A percentile compares a stretch with the other conserved stretches of the same genome.
Evolutionary conservation across 1,139 yeast species (phyloP).

Genomic region (Taphrina communis): DNA sequence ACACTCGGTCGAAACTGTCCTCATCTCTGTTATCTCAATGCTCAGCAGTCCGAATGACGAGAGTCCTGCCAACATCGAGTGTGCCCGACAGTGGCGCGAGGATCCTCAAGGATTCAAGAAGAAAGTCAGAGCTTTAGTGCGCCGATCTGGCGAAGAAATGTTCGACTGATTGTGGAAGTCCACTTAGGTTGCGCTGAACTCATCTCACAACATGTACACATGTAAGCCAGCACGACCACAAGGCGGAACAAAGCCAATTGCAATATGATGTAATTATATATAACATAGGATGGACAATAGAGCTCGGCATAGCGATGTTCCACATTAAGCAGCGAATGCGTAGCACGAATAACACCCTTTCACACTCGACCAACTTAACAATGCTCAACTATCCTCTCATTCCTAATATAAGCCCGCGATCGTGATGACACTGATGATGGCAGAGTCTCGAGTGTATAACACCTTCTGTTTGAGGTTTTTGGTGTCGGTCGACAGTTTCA

Average conservation of each 20-base stretch:
- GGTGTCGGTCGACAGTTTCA: not conserved
- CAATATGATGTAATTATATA: slow-evolving; percentile 8
- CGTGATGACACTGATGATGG: not conserved
- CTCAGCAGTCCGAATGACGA: slow-evolving; percentile 48
- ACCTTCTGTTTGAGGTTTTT: too few relatives aligned
- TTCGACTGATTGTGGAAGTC: slow-evolving; percentile 17
- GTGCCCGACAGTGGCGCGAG: slow-evolving; percentile 48
- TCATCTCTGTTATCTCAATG: slow-evolving; percentile 48
- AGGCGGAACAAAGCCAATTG: not conserved
- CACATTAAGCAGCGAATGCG: slow-evolving; percentile 8
- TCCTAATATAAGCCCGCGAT: not conserved
- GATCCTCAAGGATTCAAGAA: slow-evolving; percentile 47
- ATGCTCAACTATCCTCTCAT: too few relatives aligned
- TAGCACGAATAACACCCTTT: slow-evolving; percentile 9
- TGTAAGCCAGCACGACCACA: too few relatives aligned
- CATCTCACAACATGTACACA: too few relatives aligned
- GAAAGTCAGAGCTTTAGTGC: slow-evolving; percentile 47
- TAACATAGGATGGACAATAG: not conserved
- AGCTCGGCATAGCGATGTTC: not conserved
- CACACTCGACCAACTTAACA: not conserved
- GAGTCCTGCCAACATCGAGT: slow-evolving; percentile 48
- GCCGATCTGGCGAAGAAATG: slow-evolving; percentile 46
- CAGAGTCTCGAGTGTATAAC: not conserved
- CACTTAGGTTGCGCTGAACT: too few relatives aligned
- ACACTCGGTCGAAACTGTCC: slow-evolving; percentile 48